phyloP scores from a whole-genome alignment of 1,139 yeast species.

The Blastobotrys proliferans region DNA sequence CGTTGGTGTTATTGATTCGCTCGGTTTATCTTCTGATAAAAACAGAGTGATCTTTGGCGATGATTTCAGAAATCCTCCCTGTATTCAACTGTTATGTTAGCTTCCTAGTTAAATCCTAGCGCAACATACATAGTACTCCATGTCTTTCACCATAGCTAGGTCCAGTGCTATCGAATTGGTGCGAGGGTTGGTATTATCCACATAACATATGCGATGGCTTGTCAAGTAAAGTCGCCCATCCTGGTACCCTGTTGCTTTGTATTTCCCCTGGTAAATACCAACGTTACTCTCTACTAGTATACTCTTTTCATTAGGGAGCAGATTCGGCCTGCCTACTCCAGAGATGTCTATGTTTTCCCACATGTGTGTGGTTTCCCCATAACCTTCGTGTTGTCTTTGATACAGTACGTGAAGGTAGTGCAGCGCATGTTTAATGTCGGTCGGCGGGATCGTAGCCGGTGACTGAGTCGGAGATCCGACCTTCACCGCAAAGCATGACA shows the following conservation, averaged over 20 bases:
- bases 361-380: no score
- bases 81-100: constrained; percentile 11
- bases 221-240: constrained; percentile 78
- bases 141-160: constrained; percentile 43
- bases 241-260: constrained; percentile 60
- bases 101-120: constrained; percentile 29
- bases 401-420: no score
- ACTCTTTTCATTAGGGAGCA: constrained; percentile 43
- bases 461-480: no score
- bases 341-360: constrained; percentile 47
- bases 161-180: constrained; percentile 48
- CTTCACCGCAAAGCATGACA: no score
- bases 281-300: constrained; percentile 34
- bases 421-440: no score
- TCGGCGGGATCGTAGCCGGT: no score
- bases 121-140: constrained; percentile 44
- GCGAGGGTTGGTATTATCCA: constrained; percentile 49
- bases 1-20: not conserved
- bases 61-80: constrained; percentile 64
- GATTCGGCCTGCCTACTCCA: constrained; percentile 45
- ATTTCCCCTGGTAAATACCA: constrained; percentile 44
- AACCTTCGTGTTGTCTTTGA: no score
- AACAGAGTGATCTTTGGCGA: constrained; percentile 66
- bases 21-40: constrained; percentile 22
- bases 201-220: constrained; percentile 63